These are phyloP conservation scores for Coemansia sp. DNA, from an alignment of 192 early-diverging fungal species.

Conservation along the genomic window DNA sequence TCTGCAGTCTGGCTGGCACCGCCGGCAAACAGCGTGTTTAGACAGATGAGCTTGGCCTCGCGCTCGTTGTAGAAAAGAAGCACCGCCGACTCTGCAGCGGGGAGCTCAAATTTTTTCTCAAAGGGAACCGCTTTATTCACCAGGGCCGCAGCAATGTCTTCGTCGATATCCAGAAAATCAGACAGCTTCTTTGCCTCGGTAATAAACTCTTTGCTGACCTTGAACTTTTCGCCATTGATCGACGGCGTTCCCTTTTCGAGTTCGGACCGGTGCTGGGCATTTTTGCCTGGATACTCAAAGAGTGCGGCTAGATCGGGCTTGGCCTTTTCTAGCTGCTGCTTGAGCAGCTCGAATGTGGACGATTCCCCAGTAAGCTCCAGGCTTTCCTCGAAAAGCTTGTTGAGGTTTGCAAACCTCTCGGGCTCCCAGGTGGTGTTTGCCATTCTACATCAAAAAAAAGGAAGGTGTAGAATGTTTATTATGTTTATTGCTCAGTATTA, in stretches of 20 bases:
- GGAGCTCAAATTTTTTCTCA: constrained; percentile 58
- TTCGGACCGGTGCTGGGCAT: constrained; percentile 38
- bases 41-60: constrained; percentile 58
- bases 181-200: constrained; percentile 67
- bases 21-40: constrained; percentile 59
- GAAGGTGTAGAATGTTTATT: no score
- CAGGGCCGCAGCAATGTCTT: constrained; percentile 69
- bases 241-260: constrained; percentile 49
- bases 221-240: constrained; percentile 61
- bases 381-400: constrained; percentile 41
- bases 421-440: constrained; percentile 54
- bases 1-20: constrained; percentile 51
- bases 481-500: no score
- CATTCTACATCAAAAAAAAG: constrained; percentile 26
- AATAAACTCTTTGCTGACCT: constrained; percentile 72
- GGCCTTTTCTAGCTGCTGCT: constrained; percentile 34
- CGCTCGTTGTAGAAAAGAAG: constrained; percentile 68
- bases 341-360: constrained; percentile 36
- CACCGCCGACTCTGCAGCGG: constrained; percentile 65
- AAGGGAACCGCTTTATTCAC: constrained; percentile 58
- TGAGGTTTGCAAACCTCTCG: constrained; percentile 46
- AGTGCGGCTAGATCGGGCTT: constrained; percentile 47
- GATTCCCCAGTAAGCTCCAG: constrained; percentile 35
- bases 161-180: constrained; percentile 78
- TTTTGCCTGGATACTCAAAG: constrained; percentile 45